phyloP scores from a whole-genome alignment of 2,329 filamentous ascomycete genomes.

The Epichloe scottii region DNA sequence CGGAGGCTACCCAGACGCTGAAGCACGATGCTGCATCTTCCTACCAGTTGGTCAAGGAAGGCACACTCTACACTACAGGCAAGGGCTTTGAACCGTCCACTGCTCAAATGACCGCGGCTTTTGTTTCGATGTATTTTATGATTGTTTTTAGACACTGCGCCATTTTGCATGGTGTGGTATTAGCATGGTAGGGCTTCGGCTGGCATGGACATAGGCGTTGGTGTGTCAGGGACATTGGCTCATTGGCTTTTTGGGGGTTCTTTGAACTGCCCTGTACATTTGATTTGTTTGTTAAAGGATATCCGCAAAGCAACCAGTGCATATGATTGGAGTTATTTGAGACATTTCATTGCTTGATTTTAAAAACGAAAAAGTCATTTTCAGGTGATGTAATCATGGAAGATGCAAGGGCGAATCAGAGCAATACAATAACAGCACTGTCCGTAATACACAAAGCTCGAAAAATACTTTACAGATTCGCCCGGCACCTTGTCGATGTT shows the following conservation, averaged over 20 bases:
- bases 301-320: conserved; percentile 5
- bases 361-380: background rate
- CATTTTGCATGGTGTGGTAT: conserved; percentile 9
- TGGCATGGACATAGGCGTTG: conserved; percentile 13
- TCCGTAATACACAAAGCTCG: background rate
- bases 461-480: too few relatives aligned
- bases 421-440: background rate
- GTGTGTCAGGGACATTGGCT: conserved; percentile 9
- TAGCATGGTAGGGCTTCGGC: conserved; percentile 15
- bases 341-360: background rate
- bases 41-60: background rate
- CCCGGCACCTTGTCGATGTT: too few relatives aligned
- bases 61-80: background rate
- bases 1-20: background rate
- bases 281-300: conserved; percentile 3
- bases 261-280: background rate
- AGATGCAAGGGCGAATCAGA: background rate
- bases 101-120: background rate
- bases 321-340: conserved; percentile 8
- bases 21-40: background rate
- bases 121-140: conserved; percentile 6
- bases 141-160: conserved; percentile 10
- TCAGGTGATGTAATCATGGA: background rate
- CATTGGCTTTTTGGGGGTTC: conserved; percentile 1
- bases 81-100: background rate